These are phyloP conservation scores for Dendrobium chrysotoxum DNA, from an alignment of 106 monocot species.

Conservation along the genomic window DNA sequence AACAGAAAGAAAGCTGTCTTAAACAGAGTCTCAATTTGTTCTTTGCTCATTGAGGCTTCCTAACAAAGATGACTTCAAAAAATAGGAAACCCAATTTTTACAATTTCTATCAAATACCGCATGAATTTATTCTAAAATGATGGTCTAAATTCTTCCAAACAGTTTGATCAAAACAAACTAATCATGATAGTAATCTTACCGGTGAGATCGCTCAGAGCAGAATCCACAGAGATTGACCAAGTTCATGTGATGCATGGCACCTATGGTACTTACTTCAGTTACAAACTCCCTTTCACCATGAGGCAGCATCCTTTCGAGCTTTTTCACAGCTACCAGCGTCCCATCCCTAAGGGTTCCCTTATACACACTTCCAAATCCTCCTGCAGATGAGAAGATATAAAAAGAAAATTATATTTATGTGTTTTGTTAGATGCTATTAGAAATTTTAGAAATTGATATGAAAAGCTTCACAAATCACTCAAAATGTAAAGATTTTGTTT, in stretches of 20 bases:
- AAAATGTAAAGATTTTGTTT: background rate
- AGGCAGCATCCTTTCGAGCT: slow-evolving; percentile 34
- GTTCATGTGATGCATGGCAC: slow-evolving; percentile 65
- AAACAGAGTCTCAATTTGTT: no score
- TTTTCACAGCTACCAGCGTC: slow-evolving; percentile 49
- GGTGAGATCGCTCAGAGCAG: slow-evolving; percentile 45
- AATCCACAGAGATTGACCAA: slow-evolving; percentile 62
- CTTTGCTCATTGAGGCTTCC: background rate
- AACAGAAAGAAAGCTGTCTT: no score
- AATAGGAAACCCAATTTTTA: background rate
- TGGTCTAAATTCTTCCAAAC: background rate
- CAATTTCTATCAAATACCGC: no score
- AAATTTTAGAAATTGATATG: background rate
- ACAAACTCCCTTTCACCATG: slow-evolving; percentile 51
- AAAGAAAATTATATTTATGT: no score
- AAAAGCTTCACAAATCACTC: background rate
- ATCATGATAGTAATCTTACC: slow-evolving; percentile 11
- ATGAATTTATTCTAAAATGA: background rate
- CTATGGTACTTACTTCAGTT: slow-evolving; percentile 57
- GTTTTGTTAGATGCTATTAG: background rate
- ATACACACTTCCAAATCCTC: slow-evolving; percentile 42
- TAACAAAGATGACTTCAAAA: background rate
- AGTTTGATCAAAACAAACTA: background rate
- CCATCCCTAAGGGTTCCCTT: slow-evolving; percentile 36
- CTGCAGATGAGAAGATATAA: slow-evolving; percentile 9